These are phyloP conservation scores for Colletotrichum ledebouriae DNA, from an alignment of 2,329 filamentous ascomycete species.

Conservation along the genomic window DNA sequence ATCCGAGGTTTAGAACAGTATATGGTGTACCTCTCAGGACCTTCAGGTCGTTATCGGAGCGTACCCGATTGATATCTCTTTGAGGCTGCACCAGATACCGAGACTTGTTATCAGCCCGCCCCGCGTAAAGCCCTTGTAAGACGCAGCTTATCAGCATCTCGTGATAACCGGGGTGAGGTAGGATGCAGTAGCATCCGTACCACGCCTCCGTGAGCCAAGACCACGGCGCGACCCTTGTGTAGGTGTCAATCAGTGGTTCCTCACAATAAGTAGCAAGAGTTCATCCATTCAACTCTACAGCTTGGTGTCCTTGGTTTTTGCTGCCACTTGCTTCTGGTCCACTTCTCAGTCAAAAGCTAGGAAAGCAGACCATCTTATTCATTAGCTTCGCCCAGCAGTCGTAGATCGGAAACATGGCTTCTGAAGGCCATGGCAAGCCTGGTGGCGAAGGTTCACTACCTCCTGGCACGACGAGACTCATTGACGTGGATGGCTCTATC, in stretches of 20 bases:
- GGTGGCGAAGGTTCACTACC: background rate
- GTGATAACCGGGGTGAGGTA: background rate
- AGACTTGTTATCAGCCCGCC: conserved; percentile 6
- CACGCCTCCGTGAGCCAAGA: background rate
- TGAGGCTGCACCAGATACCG: background rate
- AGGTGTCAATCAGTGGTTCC: no score
- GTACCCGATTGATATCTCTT: conserved; percentile 1
- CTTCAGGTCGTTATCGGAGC: conserved; percentile 1
- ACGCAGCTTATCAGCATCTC: conserved; percentile 17
- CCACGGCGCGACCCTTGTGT: no score
- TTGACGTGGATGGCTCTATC: conserved; percentile 28
- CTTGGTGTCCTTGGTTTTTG: no score
- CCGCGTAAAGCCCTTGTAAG: background rate
- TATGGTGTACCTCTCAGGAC: background rate
- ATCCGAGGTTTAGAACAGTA: background rate
- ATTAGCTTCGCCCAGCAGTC: no score
- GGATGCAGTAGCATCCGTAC: background rate
- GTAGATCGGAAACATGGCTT: background rate
- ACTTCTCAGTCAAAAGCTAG: no score
- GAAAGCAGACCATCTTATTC: no score
- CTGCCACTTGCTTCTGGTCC: no score
- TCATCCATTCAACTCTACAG: no score
- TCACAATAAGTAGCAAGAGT: no score
- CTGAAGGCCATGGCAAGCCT: background rate
- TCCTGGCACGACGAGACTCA: conserved; percentile 31